Percentiles rank a stretch among this genome's conserved stretches.
These are phyloP conservation scores for Gonapodya prolifera DNA, from an alignment of 192 early-diverging fungal species.

Conservation along the genomic window DNA sequence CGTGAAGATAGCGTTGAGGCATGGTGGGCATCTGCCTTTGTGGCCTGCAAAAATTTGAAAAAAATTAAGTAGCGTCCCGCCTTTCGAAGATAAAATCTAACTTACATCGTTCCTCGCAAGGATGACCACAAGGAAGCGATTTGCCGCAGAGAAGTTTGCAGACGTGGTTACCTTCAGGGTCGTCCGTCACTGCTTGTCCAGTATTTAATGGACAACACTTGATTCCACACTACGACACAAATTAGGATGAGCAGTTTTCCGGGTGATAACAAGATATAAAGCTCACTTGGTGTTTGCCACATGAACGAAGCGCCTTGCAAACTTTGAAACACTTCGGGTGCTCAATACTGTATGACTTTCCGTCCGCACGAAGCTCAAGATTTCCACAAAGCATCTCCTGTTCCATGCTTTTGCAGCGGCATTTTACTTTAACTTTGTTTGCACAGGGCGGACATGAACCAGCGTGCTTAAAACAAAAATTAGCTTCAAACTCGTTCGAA, in stretches of 20 bases:
- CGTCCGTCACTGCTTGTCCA: conserved; percentile 13
- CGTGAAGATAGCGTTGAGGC: conserved; percentile 63
- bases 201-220: conserved; percentile 47
- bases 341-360: conserved; percentile 25
- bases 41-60: background rate
- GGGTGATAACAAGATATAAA: background rate
- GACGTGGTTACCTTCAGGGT: conserved; percentile 35
- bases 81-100: conserved; percentile 11
- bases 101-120: conserved; percentile 66
- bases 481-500: background rate
- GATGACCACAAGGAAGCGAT: conserved; percentile 71
- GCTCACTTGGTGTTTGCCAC: conserved; percentile 47
- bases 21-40: conserved; percentile 54
- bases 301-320: conserved; percentile 45
- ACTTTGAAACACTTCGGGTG: conserved; percentile 43
- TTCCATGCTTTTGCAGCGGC: conserved; percentile 46
- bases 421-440: conserved; percentile 30
- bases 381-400: conserved; percentile 30
- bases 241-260: background rate
- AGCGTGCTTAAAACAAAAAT: background rate
- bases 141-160: conserved; percentile 61
- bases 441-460: conserved; percentile 43
- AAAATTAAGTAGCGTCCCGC: background rate
- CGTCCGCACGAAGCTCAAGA: conserved; percentile 10
- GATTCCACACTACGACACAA: conserved; percentile 34